These are phyloP conservation scores for Ustilago loliicola DNA, from an alignment of 1,284 basidiomycete genomes.

Conservation along the genomic window DNA sequence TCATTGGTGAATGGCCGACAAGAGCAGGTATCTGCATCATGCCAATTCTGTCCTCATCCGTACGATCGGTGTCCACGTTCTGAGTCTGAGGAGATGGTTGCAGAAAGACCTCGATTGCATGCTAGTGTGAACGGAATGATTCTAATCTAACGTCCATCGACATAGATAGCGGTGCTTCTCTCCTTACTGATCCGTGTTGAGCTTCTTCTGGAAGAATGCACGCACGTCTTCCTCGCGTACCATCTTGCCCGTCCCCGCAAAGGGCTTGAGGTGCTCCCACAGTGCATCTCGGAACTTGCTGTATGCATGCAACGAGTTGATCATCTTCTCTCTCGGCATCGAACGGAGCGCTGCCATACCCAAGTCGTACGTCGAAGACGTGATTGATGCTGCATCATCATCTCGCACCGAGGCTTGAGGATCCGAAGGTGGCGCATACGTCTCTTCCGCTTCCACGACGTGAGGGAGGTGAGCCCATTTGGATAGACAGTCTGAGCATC, in stretches of 20 bases:
- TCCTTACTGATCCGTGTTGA: constrained; percentile 31
- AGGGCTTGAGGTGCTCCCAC: constrained; percentile 70
- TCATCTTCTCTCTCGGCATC: constrained; percentile 71
- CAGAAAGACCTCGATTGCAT: background rate
- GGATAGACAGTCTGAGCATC: constrained; percentile 60
- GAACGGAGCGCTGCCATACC: constrained; percentile 70
- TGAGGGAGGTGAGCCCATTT: constrained; percentile 62
- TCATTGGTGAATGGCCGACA: background rate
- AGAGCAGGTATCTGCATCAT: background rate
- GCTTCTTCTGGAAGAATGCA: constrained; percentile 67
- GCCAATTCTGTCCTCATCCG: background rate
- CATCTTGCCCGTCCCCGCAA: constrained; percentile 67
- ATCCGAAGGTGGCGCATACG: constrained; percentile 68
- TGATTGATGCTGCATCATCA: constrained; percentile 52
- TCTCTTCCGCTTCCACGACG: constrained; percentile 70
- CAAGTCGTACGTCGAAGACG: constrained; percentile 70
- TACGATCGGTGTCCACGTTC: too few relatives aligned
- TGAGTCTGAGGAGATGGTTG: background rate
- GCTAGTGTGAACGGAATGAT: background rate
- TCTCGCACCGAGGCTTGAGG: constrained; percentile 49
- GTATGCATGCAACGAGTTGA: constrained; percentile 71
- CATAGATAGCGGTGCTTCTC: background rate
- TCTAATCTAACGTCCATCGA: background rate
- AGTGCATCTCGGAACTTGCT: constrained; percentile 68
- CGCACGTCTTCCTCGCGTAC: constrained; percentile 70